Base-by-base conservation (phyloP, 164 flowering plant genomes). In the Sextonia rubra region DNA sequence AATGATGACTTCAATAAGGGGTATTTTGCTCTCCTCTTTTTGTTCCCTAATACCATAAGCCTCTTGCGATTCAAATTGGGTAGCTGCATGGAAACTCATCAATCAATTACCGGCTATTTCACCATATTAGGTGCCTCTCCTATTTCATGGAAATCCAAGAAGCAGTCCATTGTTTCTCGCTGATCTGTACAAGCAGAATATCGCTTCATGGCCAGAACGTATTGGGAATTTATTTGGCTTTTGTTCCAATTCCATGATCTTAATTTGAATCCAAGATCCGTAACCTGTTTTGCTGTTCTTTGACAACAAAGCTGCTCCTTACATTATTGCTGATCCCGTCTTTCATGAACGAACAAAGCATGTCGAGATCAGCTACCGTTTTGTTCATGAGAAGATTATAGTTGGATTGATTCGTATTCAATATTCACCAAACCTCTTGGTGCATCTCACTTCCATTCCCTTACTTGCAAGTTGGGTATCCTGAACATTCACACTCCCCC, bases 401-500 rank as follows among this genome's bases (percentile, higher is more conserved):
- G 27, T 3, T 26, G 32, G 68, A 11, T 15, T 27, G 6, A 12
- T 65, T 15, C 68, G 14, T 12, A 8, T 26, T 30, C 25, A 14
- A 3, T 65, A 15, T 65, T 65, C 30, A 65, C 68, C 47, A 65
- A 65, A 23, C 47, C 68, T 11, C n/a, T 65, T 12, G 68, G 73
- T 70, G 47, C 47, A 69, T 20, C 9, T 6, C 15, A 60, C 48
- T 62, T 71, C 32, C 63, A 62, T 62, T 12, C 15, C 12, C 22
- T 62, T 20, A 62, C 12, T 24, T 26, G 12, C 29, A 62, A 62
- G 65, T 62, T 62, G 29, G 65, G 29, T 9, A 24, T 62, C 22
- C 65, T 62, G 17, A 26, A 62, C 22, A 62, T 62, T 62, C 65
- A 62, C 65, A 14, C 65, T 62, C 65, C 29, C 17, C 17, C 65